Conservation (phyloP, 2,329 filamentous ascomycete species). For the Aspergillus ibericus region DNA sequence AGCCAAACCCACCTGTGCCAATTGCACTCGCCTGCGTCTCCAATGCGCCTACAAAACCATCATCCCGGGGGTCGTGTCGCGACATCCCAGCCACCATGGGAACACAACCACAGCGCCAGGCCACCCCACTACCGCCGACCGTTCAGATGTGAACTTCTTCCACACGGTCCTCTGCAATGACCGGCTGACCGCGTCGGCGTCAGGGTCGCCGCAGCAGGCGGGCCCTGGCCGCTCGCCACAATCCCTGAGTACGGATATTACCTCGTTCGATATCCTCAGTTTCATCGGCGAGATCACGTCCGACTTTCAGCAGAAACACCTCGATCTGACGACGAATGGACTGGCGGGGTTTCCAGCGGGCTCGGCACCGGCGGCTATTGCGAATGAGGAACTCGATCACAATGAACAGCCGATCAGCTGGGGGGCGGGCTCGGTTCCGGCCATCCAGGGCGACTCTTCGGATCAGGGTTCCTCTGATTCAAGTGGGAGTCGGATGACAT, state of each 20-base stretch:
- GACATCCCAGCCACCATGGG: not conserved
- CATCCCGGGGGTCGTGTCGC: conserved; percentile 14
- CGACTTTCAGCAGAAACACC: conserved; percentile 37
- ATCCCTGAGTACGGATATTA: conserved; percentile 11
- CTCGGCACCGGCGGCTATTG: not conserved
- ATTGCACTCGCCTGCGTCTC: conserved; percentile 35
- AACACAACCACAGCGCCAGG: not conserved
- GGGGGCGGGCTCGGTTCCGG: not conserved
- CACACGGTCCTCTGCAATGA: conserved; percentile 30
- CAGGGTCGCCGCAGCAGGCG: not conserved
- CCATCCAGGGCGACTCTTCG: not conserved
- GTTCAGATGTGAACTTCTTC: conserved; percentile 29
- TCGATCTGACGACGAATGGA: conserved; percentile 29
- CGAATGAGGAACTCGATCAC: not conserved
- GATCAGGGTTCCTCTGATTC: not conserved
- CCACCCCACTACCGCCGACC: conserved; percentile 7
- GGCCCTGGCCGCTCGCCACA: conserved; percentile 3
- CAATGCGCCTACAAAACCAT: conserved; percentile 32
- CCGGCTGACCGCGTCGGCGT: conserved; percentile 10
- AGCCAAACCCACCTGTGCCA: conserved; percentile 34
- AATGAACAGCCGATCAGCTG: conserved; percentile 11
- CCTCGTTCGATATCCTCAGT: conserved; percentile 36
- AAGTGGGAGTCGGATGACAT: conserved; percentile 7
- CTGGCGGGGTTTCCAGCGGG: not conserved
- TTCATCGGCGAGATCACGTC: conserved; percentile 40